These are phyloP conservation scores for Ascochyta clinopodiicola DNA, from an alignment of 2,329 filamentous ascomycete species.

Conservation along the genomic window DNA sequence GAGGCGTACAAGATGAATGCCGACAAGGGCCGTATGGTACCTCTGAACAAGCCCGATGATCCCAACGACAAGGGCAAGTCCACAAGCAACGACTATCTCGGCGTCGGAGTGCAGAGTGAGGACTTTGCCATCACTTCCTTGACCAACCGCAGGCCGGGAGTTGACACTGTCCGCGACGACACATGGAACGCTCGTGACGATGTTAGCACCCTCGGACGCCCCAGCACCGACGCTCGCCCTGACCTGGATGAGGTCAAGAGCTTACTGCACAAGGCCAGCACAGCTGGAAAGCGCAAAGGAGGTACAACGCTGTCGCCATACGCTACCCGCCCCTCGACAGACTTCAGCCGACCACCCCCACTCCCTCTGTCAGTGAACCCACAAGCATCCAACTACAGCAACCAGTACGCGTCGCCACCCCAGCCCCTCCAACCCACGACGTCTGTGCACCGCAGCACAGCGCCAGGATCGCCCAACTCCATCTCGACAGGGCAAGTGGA, in stretches of 20 bases:
- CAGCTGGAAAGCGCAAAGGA: constrained; percentile 52
- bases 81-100: constrained; percentile 44
- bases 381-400: constrained; percentile 12
- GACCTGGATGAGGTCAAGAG: constrained; percentile 56
- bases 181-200: constrained; percentile 53
- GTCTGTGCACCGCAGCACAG: constrained; percentile 27
- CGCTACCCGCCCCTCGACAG: constrained; percentile 22
- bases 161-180: constrained; percentile 54
- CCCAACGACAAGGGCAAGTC: constrained; percentile 39
- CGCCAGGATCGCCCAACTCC: constrained; percentile 39
- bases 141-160: constrained; percentile 51
- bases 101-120: constrained; percentile 38
- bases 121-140: constrained; percentile 53
- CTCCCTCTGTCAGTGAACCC: constrained; percentile 38
- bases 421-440: constrained; percentile 23
- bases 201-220: constrained; percentile 46
- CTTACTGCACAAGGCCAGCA: constrained; percentile 53
- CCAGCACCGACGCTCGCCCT: constrained; percentile 51
- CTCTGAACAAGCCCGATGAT: constrained; percentile 48
- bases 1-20: constrained; percentile 57
- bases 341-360: constrained; percentile 37
- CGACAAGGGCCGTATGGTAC: constrained; percentile 71
- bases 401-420: constrained; percentile 34
- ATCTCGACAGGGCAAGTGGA: constrained; percentile 42
- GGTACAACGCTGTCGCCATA: constrained; percentile 35